Evolutionary conservation across 495 filamentous ascomycete genomes (phyloP).

Genomic region (Penicillium dipodomyicola): DNA sequence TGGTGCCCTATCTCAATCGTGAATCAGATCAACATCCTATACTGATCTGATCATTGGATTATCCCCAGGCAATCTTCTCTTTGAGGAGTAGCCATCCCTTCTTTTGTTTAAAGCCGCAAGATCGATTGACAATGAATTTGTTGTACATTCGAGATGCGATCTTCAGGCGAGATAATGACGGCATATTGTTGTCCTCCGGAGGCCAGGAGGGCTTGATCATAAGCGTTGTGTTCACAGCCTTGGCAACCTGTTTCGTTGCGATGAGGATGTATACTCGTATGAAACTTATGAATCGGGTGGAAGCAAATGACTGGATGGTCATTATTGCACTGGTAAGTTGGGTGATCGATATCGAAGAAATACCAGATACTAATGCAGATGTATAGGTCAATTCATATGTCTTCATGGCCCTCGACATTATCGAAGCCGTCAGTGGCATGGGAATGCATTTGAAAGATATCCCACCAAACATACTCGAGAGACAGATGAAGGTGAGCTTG

Average conservation of each 20-base stretch:
- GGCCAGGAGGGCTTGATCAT: constrained; percentile 32
- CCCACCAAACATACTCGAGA: constrained; percentile 29
- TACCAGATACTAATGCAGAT: not conserved
- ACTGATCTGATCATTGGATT: not conserved
- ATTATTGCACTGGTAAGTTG: constrained; percentile 37
- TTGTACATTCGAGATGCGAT: constrained; percentile 16
- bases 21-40: not conserved
- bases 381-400: constrained; percentile 36
- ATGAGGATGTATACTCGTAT: constrained; percentile 41
- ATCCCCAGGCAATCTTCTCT: not conserved
- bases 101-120: not conserved
- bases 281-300: constrained; percentile 36
- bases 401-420: constrained; percentile 42
- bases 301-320: constrained; percentile 47
- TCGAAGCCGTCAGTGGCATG: constrained; percentile 42
- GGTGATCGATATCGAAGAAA: not conserved
- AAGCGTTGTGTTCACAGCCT: constrained; percentile 38
- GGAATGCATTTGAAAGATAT: constrained; percentile 42
- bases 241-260: constrained; percentile 37
- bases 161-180: constrained; percentile 18
- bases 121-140: constrained; percentile 18
- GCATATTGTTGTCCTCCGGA: constrained; percentile 24
- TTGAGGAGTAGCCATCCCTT: not conserved
- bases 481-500: constrained; percentile 41
- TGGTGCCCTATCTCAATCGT: not conserved